Evolutionary conservation across 192 early-diverging fungal genomes (phyloP).

Genomic region (Gorgonomyces haynaldii): DNA sequence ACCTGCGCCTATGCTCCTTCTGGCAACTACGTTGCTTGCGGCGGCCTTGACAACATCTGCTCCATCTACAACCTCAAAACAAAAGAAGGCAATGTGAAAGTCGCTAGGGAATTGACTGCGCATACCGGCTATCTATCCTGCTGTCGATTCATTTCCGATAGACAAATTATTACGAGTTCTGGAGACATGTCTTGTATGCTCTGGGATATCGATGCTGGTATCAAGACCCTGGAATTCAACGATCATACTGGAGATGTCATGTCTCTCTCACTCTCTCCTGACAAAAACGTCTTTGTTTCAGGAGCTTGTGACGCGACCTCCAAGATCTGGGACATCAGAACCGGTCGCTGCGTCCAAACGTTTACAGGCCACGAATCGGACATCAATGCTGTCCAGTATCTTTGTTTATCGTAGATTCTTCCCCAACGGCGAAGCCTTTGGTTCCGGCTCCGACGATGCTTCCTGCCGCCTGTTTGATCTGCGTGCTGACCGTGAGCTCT

Average conservation of each 20-base stretch:
- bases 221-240: conserved; percentile 92
- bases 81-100: conserved; percentile 85
- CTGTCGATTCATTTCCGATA: conserved; percentile 93
- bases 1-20: conserved; percentile 98
- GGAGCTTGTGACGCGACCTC: conserved; percentile 98
- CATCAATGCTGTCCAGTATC: conserved; percentile 93
- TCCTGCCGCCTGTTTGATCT: conserved; percentile 95
- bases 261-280: conserved; percentile 86
- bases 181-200: conserved; percentile 99
- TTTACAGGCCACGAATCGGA: conserved; percentile 98
- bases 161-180: conserved; percentile 88
- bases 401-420: conserved; percentile 61
- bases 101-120: conserved; percentile 87
- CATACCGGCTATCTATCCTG: conserved; percentile 97
- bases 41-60: conserved; percentile 98
- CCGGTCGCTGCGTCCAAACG: conserved; percentile 91
- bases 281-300: conserved; percentile 94
- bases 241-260: conserved; percentile 99
- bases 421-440: conserved; percentile 96
- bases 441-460: conserved; percentile 96
- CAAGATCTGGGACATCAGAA: conserved; percentile 98
- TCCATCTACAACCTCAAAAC: conserved; percentile 97
- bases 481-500: conserved; percentile 94
- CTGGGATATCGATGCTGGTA: conserved; percentile 99
- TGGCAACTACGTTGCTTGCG: conserved; percentile 97